These are phyloP conservation scores for Wickerhamiella siamensis DNA, from an alignment of 805 yeast species.

Conservation along the genomic window DNA sequence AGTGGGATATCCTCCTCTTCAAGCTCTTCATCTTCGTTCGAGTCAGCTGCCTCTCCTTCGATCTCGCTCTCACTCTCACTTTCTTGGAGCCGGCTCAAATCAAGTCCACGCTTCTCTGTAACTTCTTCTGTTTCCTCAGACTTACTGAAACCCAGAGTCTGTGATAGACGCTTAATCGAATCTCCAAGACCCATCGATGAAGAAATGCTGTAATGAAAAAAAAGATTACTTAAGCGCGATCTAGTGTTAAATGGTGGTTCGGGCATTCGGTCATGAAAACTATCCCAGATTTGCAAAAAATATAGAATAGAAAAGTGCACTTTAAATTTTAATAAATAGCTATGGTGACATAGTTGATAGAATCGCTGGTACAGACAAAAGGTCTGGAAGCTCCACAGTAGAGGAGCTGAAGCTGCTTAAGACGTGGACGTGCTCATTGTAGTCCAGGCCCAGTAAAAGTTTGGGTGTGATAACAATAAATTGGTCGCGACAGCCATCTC, in stretches of 20 bases:
- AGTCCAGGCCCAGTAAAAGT: conserved; percentile 59
- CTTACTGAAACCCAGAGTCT: conserved; percentile 14
- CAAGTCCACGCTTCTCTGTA: conserved; percentile 25
- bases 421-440: conserved; percentile 65
- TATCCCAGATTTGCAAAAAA: no score
- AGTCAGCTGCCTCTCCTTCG: conserved; percentile 33
- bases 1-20: conserved; percentile 75
- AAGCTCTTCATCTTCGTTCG: conserved; percentile 43
- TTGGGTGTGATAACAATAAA: conserved; percentile 91
- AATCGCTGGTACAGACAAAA: not conserved
- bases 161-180: conserved; percentile 16
- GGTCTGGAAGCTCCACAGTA: not conserved
- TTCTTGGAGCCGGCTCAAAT: conserved; percentile 22
- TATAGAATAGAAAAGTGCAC: no score
- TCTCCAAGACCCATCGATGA: conserved; percentile 17
- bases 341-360: not conserved
- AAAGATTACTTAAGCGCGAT: conserved; percentile 3
- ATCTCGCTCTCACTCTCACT: conserved; percentile 22
- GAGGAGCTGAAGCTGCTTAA: conserved; percentile 62
- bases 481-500: conserved; percentile 39
- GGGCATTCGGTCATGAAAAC: no score
- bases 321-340: not conserved
- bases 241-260: no score
- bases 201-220: not conserved
- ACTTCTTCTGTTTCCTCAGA: conserved; percentile 2